Conservation (phyloP, 305 asterid genomes). For the Solanum hybrid region DNA sequence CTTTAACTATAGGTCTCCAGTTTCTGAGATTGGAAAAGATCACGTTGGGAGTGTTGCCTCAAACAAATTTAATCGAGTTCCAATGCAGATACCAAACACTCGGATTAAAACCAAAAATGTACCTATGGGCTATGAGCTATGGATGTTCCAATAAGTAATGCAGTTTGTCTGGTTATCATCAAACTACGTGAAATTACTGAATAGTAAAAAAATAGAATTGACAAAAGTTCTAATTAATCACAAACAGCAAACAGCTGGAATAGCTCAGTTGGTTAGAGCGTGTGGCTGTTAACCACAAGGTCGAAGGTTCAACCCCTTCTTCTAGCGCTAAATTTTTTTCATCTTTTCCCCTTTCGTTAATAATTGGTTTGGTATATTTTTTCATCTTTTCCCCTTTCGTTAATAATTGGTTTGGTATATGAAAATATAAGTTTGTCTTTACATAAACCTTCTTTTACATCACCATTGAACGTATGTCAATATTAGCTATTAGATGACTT, state of each 20-base stretch:
- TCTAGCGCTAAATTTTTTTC: constrained; percentile 7
- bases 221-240: background rate
- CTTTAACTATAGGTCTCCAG: background rate
- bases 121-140: background rate
- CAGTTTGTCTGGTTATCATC: background rate
- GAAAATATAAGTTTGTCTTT: background rate
- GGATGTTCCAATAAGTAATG: background rate
- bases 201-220: background rate
- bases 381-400: background rate
- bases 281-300: constrained; percentile 30
- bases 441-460: background rate
- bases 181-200: too few species aligned
- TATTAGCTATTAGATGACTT: background rate
- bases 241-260: background rate
- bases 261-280: constrained; percentile 30
- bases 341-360: background rate
- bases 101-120: background rate
- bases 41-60: background rate
- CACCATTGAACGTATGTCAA: background rate
- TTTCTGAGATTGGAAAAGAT: background rate
- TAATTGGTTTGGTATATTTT: background rate
- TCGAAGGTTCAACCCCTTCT: constrained; percentile 26
- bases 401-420: background rate
- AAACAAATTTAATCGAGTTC: background rate
- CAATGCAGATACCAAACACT: background rate